Conservation (phyloP, 2,329 filamentous ascomycete genomes). For the Fusarium albidum region DNA sequence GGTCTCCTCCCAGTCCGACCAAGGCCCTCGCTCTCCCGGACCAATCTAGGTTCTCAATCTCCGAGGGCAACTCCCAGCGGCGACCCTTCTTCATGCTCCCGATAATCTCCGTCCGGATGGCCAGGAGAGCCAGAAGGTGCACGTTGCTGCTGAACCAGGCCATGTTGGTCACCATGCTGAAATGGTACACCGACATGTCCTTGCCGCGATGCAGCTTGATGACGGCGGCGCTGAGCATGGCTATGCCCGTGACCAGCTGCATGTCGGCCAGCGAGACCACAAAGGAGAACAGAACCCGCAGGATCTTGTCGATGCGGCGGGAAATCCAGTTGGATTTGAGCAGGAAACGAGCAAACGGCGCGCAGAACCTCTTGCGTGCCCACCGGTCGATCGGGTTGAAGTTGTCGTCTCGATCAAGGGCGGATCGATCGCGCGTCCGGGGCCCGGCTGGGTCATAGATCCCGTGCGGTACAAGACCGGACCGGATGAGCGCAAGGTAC, state of each 20-base stretch:
- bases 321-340: neutral
- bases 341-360: neutral
- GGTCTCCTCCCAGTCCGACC: neutral
- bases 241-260: neutral
- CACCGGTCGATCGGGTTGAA: neutral
- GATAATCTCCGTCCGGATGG: neutral
- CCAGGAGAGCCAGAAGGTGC: neutral
- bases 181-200: neutral
- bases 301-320: neutral
- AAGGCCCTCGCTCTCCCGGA: neutral
- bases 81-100: neutral
- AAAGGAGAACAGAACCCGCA: neutral
- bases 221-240: neutral
- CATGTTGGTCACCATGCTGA: neutral
- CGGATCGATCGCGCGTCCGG: no score
- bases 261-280: neutral
- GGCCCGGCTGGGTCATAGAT: no score
- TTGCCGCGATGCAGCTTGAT: neutral
- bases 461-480: no score
- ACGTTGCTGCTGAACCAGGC: neutral
- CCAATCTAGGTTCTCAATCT: neutral
- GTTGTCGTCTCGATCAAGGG: neutral
- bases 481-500: neutral
- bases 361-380: neutral
- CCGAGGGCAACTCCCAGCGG: neutral